Evolutionary conservation across 1,284 basidiomycete genomes (phyloP).

Genomic region (Earliella scabrosa): DNA sequence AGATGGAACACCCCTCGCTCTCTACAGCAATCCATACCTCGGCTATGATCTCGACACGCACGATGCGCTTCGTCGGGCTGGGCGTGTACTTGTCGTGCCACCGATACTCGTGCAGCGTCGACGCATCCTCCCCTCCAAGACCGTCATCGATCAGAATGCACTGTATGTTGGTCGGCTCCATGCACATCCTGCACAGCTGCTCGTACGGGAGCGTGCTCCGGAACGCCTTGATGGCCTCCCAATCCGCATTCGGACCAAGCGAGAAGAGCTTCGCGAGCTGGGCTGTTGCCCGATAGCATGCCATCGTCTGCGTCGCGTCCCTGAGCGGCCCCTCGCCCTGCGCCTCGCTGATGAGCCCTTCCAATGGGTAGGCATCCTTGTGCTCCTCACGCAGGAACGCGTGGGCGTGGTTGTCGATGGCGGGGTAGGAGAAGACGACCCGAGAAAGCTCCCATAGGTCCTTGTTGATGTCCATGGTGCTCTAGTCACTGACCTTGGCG

Average conservation of each 20-base stretch:
- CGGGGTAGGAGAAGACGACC: constrained; percentile 41
- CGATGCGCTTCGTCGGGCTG: constrained; percentile 59
- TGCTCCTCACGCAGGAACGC: constrained; percentile 57
- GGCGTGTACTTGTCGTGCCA: constrained; percentile 67
- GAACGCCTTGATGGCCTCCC: constrained; percentile 59
- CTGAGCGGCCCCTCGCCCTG: constrained; percentile 48
- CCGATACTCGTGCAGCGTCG: constrained; percentile 51
- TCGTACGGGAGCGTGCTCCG: constrained; percentile 51
- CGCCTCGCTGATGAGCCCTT: constrained; percentile 70
- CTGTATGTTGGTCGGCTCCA: constrained; percentile 59
- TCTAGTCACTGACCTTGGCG: not conserved
- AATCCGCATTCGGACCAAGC: constrained; percentile 46
- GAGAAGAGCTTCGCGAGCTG: constrained; percentile 57
- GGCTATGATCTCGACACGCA: constrained; percentile 68
- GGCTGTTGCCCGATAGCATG: constrained; percentile 57
- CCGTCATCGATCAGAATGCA: constrained; percentile 76
- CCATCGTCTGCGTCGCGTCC: constrained; percentile 61
- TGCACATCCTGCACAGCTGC: constrained; percentile 57
- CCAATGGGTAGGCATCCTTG: constrained; percentile 54
- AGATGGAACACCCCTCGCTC: no score
- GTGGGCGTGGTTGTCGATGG: constrained; percentile 80
- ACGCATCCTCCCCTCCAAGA: constrained; percentile 43
- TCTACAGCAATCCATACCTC: no score
- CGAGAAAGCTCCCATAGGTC: constrained; percentile 26
- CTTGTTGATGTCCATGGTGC: constrained; percentile 21